Conservation (phyloP, 208 protist species). For the Trypanosoma rangeli region DNA sequence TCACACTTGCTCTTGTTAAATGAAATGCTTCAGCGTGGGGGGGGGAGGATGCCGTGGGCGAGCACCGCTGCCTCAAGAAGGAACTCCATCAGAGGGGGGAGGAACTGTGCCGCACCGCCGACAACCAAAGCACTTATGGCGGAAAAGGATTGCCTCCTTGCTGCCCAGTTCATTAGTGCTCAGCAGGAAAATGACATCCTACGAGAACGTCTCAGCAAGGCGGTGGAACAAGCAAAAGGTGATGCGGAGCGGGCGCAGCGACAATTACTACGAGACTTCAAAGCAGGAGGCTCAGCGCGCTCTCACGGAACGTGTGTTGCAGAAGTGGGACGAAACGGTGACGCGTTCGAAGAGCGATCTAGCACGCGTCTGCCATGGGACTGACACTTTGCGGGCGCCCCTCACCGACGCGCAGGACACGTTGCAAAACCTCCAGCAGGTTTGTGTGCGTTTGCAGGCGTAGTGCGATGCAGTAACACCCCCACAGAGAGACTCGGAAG, state of each 20-base stretch:
- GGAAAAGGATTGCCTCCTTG: constrained; percentile 35
- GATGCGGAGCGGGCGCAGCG: constrained; percentile 32
- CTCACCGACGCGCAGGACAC: constrained; percentile 30
- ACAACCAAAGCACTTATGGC: constrained; percentile 24
- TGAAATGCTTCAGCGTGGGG: constrained; percentile 41
- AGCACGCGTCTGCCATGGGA: constrained; percentile 31
- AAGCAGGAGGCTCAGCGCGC: constrained; percentile 34
- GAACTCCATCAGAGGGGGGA: constrained; percentile 21
- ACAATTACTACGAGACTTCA: constrained; percentile 21
- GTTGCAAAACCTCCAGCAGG: constrained; percentile 29
- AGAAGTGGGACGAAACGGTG: constrained; percentile 2
- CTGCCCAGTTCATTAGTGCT: constrained; percentile 36
- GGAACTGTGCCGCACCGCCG: constrained; percentile 18
- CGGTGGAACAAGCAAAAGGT: constrained; percentile 28
- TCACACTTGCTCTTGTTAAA: constrained; percentile 49
- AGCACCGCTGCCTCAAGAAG: constrained; percentile 30
- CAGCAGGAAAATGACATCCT: constrained; percentile 35
- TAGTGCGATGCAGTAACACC: constrained; percentile 24
- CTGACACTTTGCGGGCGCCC: constrained; percentile 26
- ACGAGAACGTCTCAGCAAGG: constrained; percentile 34
- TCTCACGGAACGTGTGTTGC: constrained; percentile 8
- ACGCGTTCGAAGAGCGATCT: constrained; percentile 34
- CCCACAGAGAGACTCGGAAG: constrained; percentile 31
- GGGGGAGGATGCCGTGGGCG: constrained; percentile 26
- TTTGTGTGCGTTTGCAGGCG: constrained; percentile 31